phyloP scores from a whole-genome alignment of 371 early-diverging fungal genomes.

The Mucor circinelloides region DNA sequence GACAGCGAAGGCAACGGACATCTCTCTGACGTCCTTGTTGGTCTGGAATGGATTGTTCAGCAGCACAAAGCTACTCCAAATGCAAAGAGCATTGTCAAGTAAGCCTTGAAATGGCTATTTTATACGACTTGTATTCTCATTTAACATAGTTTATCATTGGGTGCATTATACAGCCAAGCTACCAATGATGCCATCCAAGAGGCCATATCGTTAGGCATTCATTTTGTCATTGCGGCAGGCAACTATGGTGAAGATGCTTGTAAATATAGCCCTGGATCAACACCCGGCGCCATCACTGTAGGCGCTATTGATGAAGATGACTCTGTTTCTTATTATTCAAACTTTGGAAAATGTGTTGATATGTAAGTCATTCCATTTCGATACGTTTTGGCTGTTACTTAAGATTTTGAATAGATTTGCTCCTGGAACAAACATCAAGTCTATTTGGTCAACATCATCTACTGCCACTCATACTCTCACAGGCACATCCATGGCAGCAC shows the following conservation, averaged over 20 bases:
- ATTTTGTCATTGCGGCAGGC: slow-evolving; percentile 64
- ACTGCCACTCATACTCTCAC: slow-evolving; percentile 45
- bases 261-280: slow-evolving; percentile 82
- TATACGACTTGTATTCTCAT: not conserved
- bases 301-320: slow-evolving; percentile 83
- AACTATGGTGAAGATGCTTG: slow-evolving; percentile 81
- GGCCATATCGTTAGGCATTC: slow-evolving; percentile 54
- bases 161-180: slow-evolving; percentile 59
- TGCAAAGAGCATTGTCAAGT: slow-evolving; percentile 46
- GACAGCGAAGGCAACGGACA: slow-evolving; percentile 52
- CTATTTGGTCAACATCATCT: slow-evolving; percentile 51
- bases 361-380: slow-evolving; percentile 48
- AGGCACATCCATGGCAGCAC: slow-evolving; percentile 83
- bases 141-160: slow-evolving; percentile 51
- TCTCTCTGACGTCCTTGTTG: slow-evolving; percentile 63
- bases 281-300: slow-evolving; percentile 82
- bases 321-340: slow-evolving; percentile 73
- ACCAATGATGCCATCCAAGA: slow-evolving; percentile 60
- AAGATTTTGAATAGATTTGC: slow-evolving; percentile 34
- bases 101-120: no score
- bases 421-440: slow-evolving; percentile 79
- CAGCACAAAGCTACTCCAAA: slow-evolving; percentile 31
- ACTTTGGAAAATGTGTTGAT: slow-evolving; percentile 81
- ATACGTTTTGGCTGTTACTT: not conserved
- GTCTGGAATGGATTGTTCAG: slow-evolving; percentile 63